phyloP scores from a whole-genome alignment of 2,329 filamentous ascomycete genomes.

The Neofusicoccum parvum region DNA sequence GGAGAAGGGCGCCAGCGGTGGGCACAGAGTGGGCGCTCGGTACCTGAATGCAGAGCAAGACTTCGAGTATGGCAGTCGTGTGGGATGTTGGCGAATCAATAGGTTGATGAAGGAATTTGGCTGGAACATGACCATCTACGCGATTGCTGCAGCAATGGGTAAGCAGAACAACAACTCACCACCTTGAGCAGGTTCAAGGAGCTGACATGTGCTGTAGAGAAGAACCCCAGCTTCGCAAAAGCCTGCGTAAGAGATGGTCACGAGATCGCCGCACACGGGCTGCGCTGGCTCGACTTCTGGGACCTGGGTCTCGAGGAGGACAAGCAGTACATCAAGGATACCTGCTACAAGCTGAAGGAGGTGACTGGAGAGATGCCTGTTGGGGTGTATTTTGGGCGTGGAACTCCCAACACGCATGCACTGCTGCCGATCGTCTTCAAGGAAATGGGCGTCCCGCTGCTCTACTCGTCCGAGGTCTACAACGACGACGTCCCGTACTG shows the following conservation, averaged over 20 bases:
- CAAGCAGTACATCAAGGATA: constrained; percentile 44
- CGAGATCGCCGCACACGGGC: constrained; percentile 46
- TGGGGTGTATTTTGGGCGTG: constrained; percentile 40
- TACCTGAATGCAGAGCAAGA: constrained; percentile 34
- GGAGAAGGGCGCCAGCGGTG: constrained; percentile 35
- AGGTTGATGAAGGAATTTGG: constrained; percentile 46
- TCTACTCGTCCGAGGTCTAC: constrained; percentile 35
- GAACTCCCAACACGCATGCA: constrained; percentile 31
- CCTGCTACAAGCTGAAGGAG: constrained; percentile 38
- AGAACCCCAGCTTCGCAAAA: constrained; percentile 44
- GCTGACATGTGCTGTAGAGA: constrained; percentile 24
- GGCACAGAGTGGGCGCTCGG: constrained; percentile 31
- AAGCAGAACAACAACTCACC: background rate
- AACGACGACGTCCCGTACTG: constrained; percentile 35
- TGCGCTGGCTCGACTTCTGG: constrained; percentile 48
- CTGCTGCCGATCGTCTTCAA: constrained; percentile 33
- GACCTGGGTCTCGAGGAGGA: constrained; percentile 41
- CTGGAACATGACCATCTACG: constrained; percentile 48
- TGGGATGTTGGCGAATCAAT: constrained; percentile 44
- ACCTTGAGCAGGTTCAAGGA: background rate
- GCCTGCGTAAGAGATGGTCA: constrained; percentile 45
- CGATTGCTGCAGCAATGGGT: constrained; percentile 43
- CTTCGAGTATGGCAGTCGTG: constrained; percentile 42
- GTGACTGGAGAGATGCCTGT: constrained; percentile 37
- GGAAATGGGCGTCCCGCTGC: constrained; percentile 30